phyloP scores from a whole-genome alignment of 768 basidiomycete species.

The Russula dissimulans region DNA sequence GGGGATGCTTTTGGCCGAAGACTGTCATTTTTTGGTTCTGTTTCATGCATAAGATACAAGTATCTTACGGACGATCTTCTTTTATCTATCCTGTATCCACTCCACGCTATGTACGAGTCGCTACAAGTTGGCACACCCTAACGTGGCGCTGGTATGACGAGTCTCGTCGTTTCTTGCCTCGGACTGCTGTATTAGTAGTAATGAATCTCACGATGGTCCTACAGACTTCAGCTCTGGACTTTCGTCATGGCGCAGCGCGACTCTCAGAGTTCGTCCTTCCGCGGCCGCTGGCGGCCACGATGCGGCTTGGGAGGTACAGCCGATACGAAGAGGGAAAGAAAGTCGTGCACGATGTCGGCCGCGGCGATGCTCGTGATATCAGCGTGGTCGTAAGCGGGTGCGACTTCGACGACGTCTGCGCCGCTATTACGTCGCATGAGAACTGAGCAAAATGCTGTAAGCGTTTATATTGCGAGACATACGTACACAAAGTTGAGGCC shows the following conservation, averaged over 20 bases:
- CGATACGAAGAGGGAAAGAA: slow-evolving; percentile 50
- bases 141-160: not conserved
- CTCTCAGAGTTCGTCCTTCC: slow-evolving; percentile 26
- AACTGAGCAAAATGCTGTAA: not conserved
- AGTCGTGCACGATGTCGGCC: slow-evolving; percentile 61
- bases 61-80: not conserved
- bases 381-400: slow-evolving; percentile 65
- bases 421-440: slow-evolving; percentile 34
- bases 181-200: not conserved
- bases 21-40: not conserved
- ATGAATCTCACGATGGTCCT: not conserved
- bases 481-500: slow-evolving; percentile 84
- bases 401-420: slow-evolving; percentile 65
- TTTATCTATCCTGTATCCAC: not conserved
- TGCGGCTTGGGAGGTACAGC: slow-evolving; percentile 31
- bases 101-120: slow-evolving; percentile 1
- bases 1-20: not conserved
- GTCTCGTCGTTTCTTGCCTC: not conserved
- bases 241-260: not conserved
- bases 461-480: slow-evolving; percentile 20
- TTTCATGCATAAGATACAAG: not conserved
- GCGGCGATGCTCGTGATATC: slow-evolving; percentile 63
- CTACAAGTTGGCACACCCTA: not conserved
- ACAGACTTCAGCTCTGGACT: not conserved
- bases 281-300: slow-evolving; percentile 13